Evolutionary conservation across 1,284 basidiomycete species (phyloP).

Genomic region (Puccinia coronata): DNA sequence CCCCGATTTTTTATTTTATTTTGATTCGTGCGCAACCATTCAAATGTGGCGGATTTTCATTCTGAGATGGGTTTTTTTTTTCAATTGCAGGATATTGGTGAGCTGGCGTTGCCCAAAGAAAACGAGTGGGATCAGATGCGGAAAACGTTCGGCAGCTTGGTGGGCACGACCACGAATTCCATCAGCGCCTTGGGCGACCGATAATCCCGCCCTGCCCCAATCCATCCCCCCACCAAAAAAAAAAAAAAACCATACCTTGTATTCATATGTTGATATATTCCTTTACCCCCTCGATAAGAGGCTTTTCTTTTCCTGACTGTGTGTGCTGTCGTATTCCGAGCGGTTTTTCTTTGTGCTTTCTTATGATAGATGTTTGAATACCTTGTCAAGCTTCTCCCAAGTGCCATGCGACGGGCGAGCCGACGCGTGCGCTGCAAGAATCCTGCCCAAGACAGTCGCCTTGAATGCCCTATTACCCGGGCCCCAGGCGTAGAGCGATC

Average conservation of each 20-base stretch:
- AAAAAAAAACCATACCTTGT: not conserved
- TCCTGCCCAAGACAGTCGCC: no score
- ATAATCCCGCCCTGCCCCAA: no score
- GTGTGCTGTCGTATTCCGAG: no score
- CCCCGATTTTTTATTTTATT: not conserved
- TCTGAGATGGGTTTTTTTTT: not conserved
- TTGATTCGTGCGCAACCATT: not conserved
- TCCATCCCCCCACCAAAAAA: not conserved
- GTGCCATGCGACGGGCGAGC: no score
- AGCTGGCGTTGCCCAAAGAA: constrained; percentile 47
- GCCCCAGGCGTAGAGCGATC: no score
- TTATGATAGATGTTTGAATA: no score
- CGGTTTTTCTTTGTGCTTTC: no score
- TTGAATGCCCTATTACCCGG: no score
- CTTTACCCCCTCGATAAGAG: not conserved
- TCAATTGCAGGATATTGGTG: constrained; percentile 37
- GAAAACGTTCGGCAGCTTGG: constrained; percentile 40
- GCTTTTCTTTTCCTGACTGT: no score
- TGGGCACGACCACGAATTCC: constrained; percentile 21
- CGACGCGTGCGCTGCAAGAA: no score
- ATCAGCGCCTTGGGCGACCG: constrained; percentile 40
- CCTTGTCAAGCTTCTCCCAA: no score
- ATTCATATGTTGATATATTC: not conserved
- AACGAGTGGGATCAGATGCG: constrained; percentile 50
- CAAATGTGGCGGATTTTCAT: no score